Evolutionary conservation across 441 rosid genomes (phyloP), one percentile per base, ranked within the genome.

Genomic region (Euphorbia celastroides): DNA sequence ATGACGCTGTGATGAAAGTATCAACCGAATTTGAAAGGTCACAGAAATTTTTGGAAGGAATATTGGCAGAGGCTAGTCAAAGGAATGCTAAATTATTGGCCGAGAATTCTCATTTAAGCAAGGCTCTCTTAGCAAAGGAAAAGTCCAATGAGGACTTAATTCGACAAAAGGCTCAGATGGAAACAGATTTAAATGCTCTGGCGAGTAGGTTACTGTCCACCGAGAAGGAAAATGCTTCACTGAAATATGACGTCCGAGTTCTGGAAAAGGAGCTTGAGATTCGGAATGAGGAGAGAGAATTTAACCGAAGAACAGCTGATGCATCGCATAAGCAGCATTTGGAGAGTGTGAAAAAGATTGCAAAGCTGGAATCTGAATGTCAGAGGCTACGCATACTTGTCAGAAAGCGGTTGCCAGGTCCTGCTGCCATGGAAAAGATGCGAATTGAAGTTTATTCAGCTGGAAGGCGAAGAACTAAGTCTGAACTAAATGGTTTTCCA

Each of bases 321-420:
- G 87, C 81, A 67, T 83, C 91, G 0, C 89, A 88, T 78, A 88
- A 81, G 70, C 89, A 84, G 69, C 90, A 91, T 73, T 74, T 86
- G 58, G 92, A 86, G 77, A 84, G 79, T 75, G 84, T 82, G 42
- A 91, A 80, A 83, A 94, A 84, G 76, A 84, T 91, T 75, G 84
- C 92, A 4, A 91, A 88, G 81, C 74, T 94, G 14, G 97, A 94
- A 80, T 78, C 85, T 58, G 99, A 94, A 76, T 89, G 95, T 77
- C 96, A 91, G 70, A 78, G 93, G 78, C 80, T 94, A 57, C 90
- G 96, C 10, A 44, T 83, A 20, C 83, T 94, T 19, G 83, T 89
- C 56, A 81, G 87, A 60, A 94, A 94, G 79, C 78, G 96, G 64
- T 80, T 88, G 70, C 96, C 90, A 0, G 96, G 96, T 57, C 92